Evolutionary conservation across 163 green algal species (phyloP), one percentile per base, ranked within the genome.

Genomic region (Prototheca stagnorum): DNA sequence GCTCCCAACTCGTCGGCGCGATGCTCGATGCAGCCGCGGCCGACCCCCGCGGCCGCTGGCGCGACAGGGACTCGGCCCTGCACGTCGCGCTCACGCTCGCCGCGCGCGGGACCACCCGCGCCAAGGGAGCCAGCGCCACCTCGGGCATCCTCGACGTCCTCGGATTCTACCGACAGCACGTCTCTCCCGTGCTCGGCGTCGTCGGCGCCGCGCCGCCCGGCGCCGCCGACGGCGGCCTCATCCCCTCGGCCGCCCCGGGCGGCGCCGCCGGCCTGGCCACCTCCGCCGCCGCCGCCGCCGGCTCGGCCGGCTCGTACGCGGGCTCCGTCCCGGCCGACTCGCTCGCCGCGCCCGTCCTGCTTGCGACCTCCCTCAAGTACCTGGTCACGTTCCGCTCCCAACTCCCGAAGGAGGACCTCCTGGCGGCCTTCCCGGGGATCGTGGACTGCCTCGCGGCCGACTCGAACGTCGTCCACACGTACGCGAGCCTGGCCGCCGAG

Each of bases 311-410:
- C n/a, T n/a, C n/a, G n/a, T n/a, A n/a, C n/a, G n/a, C n/a, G n/a
- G n/a, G n/a, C n/a, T n/a, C n/a, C n/a, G n/a, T n/a, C n/a, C n/a
- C 57, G 9, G 25, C 65, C 6, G 64, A 79, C 36, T 44, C 80
- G 0, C 70, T 89, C 46, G 70, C 70, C 19, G 59, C 59, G 7
- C 76, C 83, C 35, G 69, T 99, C 12, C 69, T 99, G 16, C 87
- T 92, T 64, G 87, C 90, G 19, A 88, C 95, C 46, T 79, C 81
- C 1, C 73, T 99, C 44, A 94, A 93, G 64, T 98, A 94, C 58
- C 54, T 90, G 3, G 95, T 81, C 20, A 92, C 78, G 9, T 96
- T 98, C 66, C 75, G 88, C 37, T 72, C 44, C 17, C 61, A 87
- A 50, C 54, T 92, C 3, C 71, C 78, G 20, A 77, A 77, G 51